Conservation (phyloP, 1,139 yeast species). For the Zygosaccharomyces pseudobailii region DNA sequence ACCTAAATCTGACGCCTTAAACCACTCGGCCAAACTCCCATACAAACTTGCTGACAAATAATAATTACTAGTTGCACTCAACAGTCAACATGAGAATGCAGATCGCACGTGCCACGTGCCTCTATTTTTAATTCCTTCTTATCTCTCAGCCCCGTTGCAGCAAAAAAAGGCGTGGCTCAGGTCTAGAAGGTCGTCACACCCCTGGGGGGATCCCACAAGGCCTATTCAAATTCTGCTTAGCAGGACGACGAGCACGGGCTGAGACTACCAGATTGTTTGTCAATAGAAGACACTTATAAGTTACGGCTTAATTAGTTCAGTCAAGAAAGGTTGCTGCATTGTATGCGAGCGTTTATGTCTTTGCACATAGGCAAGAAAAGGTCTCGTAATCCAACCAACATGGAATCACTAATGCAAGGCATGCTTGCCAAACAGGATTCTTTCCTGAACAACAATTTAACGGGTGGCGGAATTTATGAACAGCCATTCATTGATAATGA, state of each 20-base stretch:
- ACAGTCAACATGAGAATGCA: too few species aligned
- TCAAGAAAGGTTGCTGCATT: neutral
- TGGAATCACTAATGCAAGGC: constrained; percentile 19
- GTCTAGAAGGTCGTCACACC: constrained; percentile 5
- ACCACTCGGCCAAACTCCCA: constrained; percentile 34
- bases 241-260: neutral
- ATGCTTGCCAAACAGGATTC: constrained; percentile 26
- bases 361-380: constrained; percentile 3
- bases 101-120: neutral
- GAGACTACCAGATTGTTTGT: neutral
- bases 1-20: constrained; percentile 34
- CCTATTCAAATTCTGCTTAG: neutral
- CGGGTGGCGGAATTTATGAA: constrained; percentile 1
- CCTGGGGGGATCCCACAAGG: neutral
- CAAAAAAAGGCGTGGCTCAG: constrained; percentile 2
- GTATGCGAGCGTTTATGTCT: constrained; percentile 3
- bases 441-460: constrained; percentile 17
- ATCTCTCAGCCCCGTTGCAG: neutral
- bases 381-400: constrained; percentile 1
- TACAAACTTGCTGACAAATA: neutral
- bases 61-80: neutral
- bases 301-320: neutral
- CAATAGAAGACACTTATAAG: neutral
- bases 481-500: constrained; percentile 12
- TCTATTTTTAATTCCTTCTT: neutral